Evolutionary conservation across 805 yeast genomes (phyloP).

Genomic region (Yarrowia porcina): DNA sequence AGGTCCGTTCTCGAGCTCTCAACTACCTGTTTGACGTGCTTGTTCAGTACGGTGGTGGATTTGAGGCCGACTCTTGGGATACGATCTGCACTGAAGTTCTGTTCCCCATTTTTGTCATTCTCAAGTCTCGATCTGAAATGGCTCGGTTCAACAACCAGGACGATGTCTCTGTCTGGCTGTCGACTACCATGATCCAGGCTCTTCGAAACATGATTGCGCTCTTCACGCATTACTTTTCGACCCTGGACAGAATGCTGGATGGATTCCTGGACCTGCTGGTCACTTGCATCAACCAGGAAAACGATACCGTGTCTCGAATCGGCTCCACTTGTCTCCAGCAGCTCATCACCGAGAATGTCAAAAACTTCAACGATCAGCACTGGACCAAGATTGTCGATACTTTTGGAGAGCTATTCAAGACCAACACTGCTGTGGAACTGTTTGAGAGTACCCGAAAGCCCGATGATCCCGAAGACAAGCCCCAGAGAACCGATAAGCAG

Average conservation of each 20-base stretch:
- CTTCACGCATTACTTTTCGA: conserved; percentile 76
- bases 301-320: conserved; percentile 92
- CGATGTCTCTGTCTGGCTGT: conserved; percentile 90
- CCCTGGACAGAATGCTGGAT: conserved; percentile 68
- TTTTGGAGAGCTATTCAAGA: conserved; percentile 65
- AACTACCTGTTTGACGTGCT: conserved; percentile 77
- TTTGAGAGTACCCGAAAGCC: conserved; percentile 42
- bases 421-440: conserved; percentile 83
- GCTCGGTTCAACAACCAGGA: conserved; percentile 68
- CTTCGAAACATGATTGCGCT: conserved; percentile 80
- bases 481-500: conserved; percentile 39
- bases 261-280: conserved; percentile 74
- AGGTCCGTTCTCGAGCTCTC: conserved; percentile 86
- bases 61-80: conserved; percentile 78
- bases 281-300: conserved; percentile 92
- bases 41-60: conserved; percentile 73
- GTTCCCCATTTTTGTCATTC: conserved; percentile 85
- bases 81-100: conserved; percentile 69
- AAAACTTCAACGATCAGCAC: conserved; percentile 58
- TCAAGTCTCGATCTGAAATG: conserved; percentile 72
- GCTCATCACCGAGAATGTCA: conserved; percentile 69
- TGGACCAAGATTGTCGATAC: conserved; percentile 72
- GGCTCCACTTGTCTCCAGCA: conserved; percentile 87
- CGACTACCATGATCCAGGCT: conserved; percentile 95
- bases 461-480: conserved; percentile 26